These are phyloP conservation scores for Fomes fomentarius DNA, from an alignment of 1,284 basidiomycete genomes.

Conservation along the genomic window DNA sequence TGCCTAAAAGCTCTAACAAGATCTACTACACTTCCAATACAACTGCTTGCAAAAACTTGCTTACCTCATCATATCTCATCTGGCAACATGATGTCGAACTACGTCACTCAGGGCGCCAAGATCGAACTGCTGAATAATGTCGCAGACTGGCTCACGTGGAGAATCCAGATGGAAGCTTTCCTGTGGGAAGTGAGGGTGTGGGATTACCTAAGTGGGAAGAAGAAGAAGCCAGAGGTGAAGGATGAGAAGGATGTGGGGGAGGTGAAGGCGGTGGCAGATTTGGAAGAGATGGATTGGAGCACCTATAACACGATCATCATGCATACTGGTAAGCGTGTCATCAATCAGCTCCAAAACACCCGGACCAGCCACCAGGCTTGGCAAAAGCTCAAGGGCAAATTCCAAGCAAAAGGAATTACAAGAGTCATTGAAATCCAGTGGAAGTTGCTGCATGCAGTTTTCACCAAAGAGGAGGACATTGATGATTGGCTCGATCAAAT, in stretches of 20 bases:
- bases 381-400: slow-evolving; percentile 15
- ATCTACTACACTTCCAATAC: too few species aligned
- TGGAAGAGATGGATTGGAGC: slow-evolving; percentile 16
- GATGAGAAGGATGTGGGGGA: not conserved
- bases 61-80: too few species aligned
- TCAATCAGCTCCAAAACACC: slow-evolving; percentile 7
- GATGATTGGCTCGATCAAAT: slow-evolving; percentile 16
- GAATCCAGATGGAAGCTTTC: slow-evolving; percentile 36
- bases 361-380: slow-evolving; percentile 19
- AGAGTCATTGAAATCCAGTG: slow-evolving; percentile 6
- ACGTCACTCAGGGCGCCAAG: too few species aligned
- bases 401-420: slow-evolving; percentile 9
- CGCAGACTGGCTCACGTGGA: slow-evolving; percentile 35
- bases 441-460: slow-evolving; percentile 13
- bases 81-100: too few species aligned
- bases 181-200: slow-evolving; percentile 31
- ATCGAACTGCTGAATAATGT: slow-evolving; percentile 36
- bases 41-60: too few species aligned
- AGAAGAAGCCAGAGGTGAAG: not conserved
- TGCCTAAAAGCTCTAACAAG: too few species aligned
- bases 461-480: slow-evolving; percentile 15
- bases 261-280: too few species aligned
- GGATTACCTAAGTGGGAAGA: slow-evolving; percentile 22
- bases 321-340: slow-evolving; percentile 3
- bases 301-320: slow-evolving; percentile 13